Conservation (phyloP, 148 eudicot species). For the Camellia granthamiana region DNA sequence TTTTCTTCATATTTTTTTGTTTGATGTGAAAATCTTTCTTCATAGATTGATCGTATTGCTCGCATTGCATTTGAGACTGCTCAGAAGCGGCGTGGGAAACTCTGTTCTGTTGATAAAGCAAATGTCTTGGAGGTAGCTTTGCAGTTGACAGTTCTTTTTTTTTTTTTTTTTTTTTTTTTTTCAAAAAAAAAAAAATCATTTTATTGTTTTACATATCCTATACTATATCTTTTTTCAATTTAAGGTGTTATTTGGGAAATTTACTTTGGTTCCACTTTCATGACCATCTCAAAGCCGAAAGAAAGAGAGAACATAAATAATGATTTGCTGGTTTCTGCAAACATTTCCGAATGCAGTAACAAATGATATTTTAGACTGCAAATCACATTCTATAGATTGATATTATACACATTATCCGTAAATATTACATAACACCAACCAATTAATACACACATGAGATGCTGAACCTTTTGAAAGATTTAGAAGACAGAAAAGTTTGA, state of each 20-base stretch:
- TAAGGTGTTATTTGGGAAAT: background rate
- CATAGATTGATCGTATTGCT: slow-evolving; percentile 93
- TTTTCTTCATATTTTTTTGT: background rate
- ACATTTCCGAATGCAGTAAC: background rate
- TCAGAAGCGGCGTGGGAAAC: slow-evolving; percentile 81
- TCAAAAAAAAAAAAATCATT: no score
- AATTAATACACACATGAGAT: no score
- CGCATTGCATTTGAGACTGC: slow-evolving; percentile 96
- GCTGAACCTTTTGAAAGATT: no score
- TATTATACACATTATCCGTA: no score
- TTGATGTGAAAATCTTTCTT: background rate
- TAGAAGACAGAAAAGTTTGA: no score
- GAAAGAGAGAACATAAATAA: background rate
- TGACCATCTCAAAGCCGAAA: background rate
- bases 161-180: no score
- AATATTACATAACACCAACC: background rate
- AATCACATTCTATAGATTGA: no score
- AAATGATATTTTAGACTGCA: background rate
- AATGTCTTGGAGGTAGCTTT: slow-evolving; percentile 84
- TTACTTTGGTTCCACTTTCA: background rate
- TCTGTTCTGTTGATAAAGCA: slow-evolving; percentile 99
- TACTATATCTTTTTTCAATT: background rate
- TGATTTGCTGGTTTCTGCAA: background rate
- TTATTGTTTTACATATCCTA: no score
- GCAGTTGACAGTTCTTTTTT: background rate